Base-by-base conservation (phyloP, 495 filamentous ascomycete species). In the Physcia stellaris region DNA sequence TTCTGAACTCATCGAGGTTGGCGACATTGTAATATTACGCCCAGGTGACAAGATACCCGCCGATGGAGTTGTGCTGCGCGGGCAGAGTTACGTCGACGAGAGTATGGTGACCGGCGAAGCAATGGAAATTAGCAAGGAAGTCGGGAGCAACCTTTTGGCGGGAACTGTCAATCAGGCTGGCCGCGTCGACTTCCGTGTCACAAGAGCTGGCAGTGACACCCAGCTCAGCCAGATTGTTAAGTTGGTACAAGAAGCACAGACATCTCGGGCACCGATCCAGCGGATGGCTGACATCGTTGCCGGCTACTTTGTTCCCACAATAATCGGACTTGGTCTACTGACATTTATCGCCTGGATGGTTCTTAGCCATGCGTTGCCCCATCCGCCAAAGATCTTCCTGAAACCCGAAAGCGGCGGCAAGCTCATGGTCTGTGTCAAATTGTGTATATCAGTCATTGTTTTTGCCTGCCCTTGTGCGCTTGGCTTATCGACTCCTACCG, bases 61-160 rank as follows among this genome's bases (percentile, higher is more conserved):
- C 0, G 90, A 99, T 56, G 90, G 90, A 16, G 68, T 73, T 24
- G 75, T 99, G 33, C 83, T 86, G 31, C 68, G 78, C 20, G 90
- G 90, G 7, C 84, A 95, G 59, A 87, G 83, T 18, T 94, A 88
- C 52, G 75, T 96, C 28, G 86, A 99, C 49, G 90, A 99, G 56
- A 93, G 85, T 52, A 96, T 96, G 92, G 86, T 99, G 28, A 99
- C 92, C 10, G 90, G 90, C 38, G 90, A 99, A 62, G 80, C 88
- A 2, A 80, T 94, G 63, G 86, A 88, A 1, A 85, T 96, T 24
- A 74, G 83, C 43, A 99, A 96, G 56, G 71, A 68, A 39, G 80
- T 82, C 47, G 85, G 84, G 2, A 77, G 73, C 52, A 54, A 73
- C 29, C 60, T 96, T 27, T 86, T 95, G 53, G 90, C 86, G n/a